Percentiles rank a stretch among this genome's conserved stretches.
Conservation (phyloP, 2,329 filamentous ascomycete genomes). For the Pseudogymnoascus sp. region DNA sequence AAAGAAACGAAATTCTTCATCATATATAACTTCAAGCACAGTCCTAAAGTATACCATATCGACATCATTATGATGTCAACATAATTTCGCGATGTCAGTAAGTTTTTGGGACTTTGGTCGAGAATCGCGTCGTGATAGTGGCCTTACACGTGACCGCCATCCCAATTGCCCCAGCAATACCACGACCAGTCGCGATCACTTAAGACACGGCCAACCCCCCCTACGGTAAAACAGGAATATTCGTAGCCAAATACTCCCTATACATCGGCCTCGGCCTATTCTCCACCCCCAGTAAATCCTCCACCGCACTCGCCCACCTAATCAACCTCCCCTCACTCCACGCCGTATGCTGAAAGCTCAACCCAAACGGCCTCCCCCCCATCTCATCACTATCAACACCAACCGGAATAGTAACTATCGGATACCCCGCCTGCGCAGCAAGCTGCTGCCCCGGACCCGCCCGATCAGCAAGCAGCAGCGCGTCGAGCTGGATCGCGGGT, state of each 20-base stretch:
- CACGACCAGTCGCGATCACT: neutral
- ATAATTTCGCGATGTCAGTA: neutral
- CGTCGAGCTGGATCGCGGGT: conserved; percentile 3
- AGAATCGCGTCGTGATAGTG: neutral
- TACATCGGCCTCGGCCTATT: neutral
- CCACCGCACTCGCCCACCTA: conserved; percentile 10
- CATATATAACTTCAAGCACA: neutral
- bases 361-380: conserved; percentile 8
- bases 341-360: conserved; percentile 1
- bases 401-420: conserved; percentile 2
- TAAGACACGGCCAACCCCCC: neutral
- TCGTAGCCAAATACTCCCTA: neutral
- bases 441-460: conserved; percentile 12
- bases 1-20: neutral
- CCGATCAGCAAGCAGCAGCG: neutral
- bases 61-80: neutral
- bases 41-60: neutral
- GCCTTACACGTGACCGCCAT: no score
- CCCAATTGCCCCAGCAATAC: neutral
- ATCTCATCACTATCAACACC: conserved; percentile 6
- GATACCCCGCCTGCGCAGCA: conserved; percentile 12
- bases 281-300: conserved; percentile 11
- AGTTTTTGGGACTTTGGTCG: neutral
- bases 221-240: neutral
- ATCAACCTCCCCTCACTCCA: conserved; percentile 11